These are phyloP conservation scores for Fusarium lateritium DNA, from an alignment of 2,329 filamentous ascomycete species.

Conservation along the genomic window DNA sequence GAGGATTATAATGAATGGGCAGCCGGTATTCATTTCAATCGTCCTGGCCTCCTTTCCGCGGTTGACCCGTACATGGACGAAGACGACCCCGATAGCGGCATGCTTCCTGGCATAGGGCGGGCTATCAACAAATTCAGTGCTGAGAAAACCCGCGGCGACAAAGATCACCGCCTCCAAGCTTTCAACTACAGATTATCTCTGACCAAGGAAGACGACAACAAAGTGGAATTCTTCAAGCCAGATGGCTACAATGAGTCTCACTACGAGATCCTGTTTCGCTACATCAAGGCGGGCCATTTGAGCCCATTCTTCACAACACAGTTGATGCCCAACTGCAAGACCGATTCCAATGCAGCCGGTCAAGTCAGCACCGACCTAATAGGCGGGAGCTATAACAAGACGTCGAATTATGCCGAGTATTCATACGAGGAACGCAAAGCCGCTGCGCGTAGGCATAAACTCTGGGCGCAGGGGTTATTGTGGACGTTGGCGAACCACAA, in stretches of 20 bases:
- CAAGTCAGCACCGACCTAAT: slow-evolving; percentile 39
- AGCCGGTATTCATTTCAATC: slow-evolving; percentile 27
- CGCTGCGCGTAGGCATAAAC: slow-evolving; percentile 6
- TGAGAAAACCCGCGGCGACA: slow-evolving; percentile 2
- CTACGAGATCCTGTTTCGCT: slow-evolving; percentile 35
- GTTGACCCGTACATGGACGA: slow-evolving; percentile 25
- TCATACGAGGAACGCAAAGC: slow-evolving; percentile 22
- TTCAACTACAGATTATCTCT: slow-evolving; percentile 35
- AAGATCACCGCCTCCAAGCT: slow-evolving; percentile 37
- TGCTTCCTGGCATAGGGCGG: slow-evolving; percentile 23
- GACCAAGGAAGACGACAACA: slow-evolving; percentile 18
- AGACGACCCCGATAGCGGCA: slow-evolving; percentile 17
- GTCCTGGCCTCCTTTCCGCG: not conserved
- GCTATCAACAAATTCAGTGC: not conserved
- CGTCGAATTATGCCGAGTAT: slow-evolving; percentile 35
- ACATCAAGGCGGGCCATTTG: slow-evolving; percentile 24
- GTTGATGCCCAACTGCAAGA: slow-evolving; percentile 38
- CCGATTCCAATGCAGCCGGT: slow-evolving; percentile 32
- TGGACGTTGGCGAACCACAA: slow-evolving; percentile 36
- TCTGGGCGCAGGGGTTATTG: slow-evolving; percentile 32
- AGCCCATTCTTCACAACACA: slow-evolving; percentile 28
- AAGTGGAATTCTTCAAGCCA: slow-evolving; percentile 32
- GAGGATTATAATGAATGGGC: slow-evolving; percentile 32
- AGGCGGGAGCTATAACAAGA: slow-evolving; percentile 26
- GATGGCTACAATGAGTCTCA: slow-evolving; percentile 24